Evolutionary conservation across 768 basidiomycete genomes (phyloP).

Genomic region (Tricholoma sp.): DNA sequence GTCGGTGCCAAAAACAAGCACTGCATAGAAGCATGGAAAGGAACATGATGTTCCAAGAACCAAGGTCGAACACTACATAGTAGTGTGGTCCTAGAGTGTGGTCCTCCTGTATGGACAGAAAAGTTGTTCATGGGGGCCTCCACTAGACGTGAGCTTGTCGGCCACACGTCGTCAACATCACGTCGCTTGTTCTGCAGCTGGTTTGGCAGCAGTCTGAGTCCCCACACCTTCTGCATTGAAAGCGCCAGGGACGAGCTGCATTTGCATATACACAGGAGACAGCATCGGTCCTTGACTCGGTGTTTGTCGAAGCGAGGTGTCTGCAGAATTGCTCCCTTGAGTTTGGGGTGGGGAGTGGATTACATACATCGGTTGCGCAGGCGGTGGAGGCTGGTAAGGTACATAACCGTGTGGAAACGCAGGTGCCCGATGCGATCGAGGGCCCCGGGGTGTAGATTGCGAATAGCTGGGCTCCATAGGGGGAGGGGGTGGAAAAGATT

Average conservation of each 20-base stretch:
- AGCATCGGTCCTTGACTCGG: slow-evolving; percentile 6
- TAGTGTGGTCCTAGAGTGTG: no score
- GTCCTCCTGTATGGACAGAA: no score
- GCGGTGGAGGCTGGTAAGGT: slow-evolving; percentile 26
- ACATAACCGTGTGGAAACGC: slow-evolving; percentile 25
- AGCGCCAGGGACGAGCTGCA: slow-evolving; percentile 14
- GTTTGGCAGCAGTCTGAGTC: background rate
- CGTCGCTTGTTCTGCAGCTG: background rate
- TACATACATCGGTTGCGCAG: slow-evolving; percentile 22
- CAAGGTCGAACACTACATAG: no score
- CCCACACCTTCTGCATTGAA: slow-evolving; percentile 2
- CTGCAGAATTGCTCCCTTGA: slow-evolving; percentile 3
- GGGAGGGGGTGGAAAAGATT: slow-evolving; percentile 6
- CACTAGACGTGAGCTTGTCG: background rate
- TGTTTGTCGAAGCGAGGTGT: slow-evolving; percentile 2
- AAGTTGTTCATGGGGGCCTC: no score
- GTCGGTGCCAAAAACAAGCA: no score
- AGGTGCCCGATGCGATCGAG: slow-evolving; percentile 16
- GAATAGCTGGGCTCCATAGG: slow-evolving; percentile 6
- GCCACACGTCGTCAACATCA: background rate
- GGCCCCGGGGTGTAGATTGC: slow-evolving; percentile 16
- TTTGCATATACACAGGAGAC: slow-evolving; percentile 15
- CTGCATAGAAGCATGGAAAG: no score
- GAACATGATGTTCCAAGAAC: no score
- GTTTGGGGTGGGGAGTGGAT: slow-evolving; percentile 13